Percentiles rank a stretch among this genome's conserved stretches.
Evolutionary conservation across 2,329 filamentous ascomycete species (phyloP).

Genomic region (Davidsoniella eucalypti): DNA sequence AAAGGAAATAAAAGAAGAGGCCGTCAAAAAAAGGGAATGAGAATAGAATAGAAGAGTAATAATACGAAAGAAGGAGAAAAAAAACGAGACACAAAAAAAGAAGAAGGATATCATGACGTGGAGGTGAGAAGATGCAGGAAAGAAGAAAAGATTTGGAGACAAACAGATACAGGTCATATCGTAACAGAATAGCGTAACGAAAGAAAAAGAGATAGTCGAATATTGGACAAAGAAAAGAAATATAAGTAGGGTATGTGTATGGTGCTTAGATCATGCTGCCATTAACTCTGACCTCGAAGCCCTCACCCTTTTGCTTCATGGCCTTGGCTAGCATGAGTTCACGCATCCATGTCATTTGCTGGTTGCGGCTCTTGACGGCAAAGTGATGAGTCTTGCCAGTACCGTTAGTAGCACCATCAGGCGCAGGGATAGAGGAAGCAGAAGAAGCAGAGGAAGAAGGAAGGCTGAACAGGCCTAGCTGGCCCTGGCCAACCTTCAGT

Average conservation of each 20-base stretch:
- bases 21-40: slow-evolving; percentile 7
- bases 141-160: slow-evolving; percentile 11
- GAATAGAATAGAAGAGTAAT: neutral
- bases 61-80: slow-evolving; percentile 10
- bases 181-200: neutral
- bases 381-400: slow-evolving; percentile 84
- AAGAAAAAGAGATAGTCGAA: slow-evolving; percentile 9
- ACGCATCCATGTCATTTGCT: slow-evolving; percentile 94
- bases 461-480: neutral
- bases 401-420: slow-evolving; percentile 35
- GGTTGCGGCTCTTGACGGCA: slow-evolving; percentile 69
- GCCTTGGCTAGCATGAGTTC: slow-evolving; percentile 86
- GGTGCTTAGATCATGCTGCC: slow-evolving; percentile 50
- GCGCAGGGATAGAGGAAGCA: slow-evolving; percentile 18
- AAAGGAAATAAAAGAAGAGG: neutral
- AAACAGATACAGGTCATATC: slow-evolving; percentile 9
- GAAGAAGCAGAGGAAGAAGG: slow-evolving; percentile 27
- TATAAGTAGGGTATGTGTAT: neutral
- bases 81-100: slow-evolving; percentile 1
- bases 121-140: slow-evolving; percentile 9
- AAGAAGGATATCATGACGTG: slow-evolving; percentile 7
- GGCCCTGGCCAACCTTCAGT: no score
- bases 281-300: slow-evolving; percentile 69
- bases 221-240: slow-evolving; percentile 6
- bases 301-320: slow-evolving; percentile 66